These are phyloP conservation scores for Amphibolis antarctica DNA, from an alignment of 106 monocot species.

Conservation along the genomic window DNA sequence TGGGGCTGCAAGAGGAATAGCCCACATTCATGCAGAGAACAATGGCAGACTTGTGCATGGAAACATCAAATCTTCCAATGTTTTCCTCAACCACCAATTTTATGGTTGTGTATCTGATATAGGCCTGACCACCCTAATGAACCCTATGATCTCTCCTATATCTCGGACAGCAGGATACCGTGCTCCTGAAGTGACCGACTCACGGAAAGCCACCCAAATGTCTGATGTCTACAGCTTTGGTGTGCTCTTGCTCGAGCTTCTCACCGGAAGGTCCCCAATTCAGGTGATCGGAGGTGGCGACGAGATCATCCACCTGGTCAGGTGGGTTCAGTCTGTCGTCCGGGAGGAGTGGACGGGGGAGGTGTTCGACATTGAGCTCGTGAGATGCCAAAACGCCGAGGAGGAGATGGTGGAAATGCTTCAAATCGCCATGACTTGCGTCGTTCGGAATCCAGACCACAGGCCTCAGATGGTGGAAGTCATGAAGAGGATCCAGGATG, in stretches of 20 bases:
- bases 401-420: constrained; percentile 77
- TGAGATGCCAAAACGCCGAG: constrained; percentile 48
- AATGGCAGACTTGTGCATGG: constrained; percentile 37
- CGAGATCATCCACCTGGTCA: constrained; percentile 30
- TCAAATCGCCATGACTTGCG: constrained; percentile 73
- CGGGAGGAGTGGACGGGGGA: constrained; percentile 88
- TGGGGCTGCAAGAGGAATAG: constrained; percentile 39
- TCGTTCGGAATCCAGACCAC: constrained; percentile 34
- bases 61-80: constrained; percentile 53
- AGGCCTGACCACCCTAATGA: constrained; percentile 17
- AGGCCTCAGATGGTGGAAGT: constrained; percentile 44
- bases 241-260: constrained; percentile 44
- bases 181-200: constrained; percentile 30
- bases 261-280: constrained; percentile 35
- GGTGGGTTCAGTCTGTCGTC: constrained; percentile 79
- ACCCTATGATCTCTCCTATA: constrained; percentile 5
- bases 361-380: constrained; percentile 66
- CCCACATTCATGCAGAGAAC: constrained; percentile 26
- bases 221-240: constrained; percentile 52
- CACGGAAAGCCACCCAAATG: constrained; percentile 11
- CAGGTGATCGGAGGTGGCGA: constrained; percentile 16
- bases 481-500: constrained; percentile 52
- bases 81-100: constrained; percentile 31
- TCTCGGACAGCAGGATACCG: constrained; percentile 30
- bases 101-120: constrained; percentile 36